phyloP scores from a whole-genome alignment of 345 rosid genomes.

The Murraya paniculata region DNA sequence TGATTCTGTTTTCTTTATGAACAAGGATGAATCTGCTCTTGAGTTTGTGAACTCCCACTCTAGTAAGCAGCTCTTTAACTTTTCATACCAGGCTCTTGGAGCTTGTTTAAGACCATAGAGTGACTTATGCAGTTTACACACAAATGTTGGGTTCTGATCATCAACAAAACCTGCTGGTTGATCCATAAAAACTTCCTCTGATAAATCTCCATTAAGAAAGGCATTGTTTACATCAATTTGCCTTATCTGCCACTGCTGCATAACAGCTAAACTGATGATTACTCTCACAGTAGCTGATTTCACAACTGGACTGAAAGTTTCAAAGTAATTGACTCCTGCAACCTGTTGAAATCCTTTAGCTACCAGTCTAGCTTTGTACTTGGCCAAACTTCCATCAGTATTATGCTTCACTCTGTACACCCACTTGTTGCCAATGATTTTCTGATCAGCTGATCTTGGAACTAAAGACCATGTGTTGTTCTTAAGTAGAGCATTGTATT shows the following conservation, averaged over 20 bases:
- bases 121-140: background rate
- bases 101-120: background rate
- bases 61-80: too few relatives aligned
- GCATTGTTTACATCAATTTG: background rate
- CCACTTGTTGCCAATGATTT: background rate
- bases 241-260: rapidly evolving
- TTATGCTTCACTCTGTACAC: too few relatives aligned
- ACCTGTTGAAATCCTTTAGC: too few relatives aligned
- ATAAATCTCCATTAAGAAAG: too few relatives aligned
- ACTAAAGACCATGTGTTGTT: background rate
- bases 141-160: rapidly evolving
- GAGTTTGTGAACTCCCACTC: too few relatives aligned
- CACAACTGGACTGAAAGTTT: background rate
- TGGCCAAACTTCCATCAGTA: too few relatives aligned
- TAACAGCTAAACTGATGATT: rapidly evolving
- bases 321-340: too few relatives aligned
- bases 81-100: background rate
- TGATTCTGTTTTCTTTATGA: rapidly evolving
- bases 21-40: background rate
- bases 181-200: too few relatives aligned
- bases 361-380: too few relatives aligned
- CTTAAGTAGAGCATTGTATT: background rate
- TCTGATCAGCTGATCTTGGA: background rate
- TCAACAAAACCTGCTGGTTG: background rate
- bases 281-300: background rate